Percentiles rank a stretch among this genome's conserved stretches.
These are phyloP conservation scores for Suhomyces ambrosiae DNA, from an alignment of 1,139 yeast genomes.

Conservation along the genomic window DNA sequence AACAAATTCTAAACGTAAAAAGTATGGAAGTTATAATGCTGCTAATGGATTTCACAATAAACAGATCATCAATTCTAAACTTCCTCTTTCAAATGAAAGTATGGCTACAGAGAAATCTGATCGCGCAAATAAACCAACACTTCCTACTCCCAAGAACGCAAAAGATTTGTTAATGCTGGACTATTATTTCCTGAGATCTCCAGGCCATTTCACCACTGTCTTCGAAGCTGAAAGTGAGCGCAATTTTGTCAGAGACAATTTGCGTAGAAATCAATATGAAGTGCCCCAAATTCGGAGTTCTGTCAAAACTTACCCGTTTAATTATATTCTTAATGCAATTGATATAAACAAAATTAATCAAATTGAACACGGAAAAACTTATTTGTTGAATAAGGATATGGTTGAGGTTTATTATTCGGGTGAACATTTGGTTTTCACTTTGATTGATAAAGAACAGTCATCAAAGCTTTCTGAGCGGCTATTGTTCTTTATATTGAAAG, in stretches of 20 bases:
- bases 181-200: conserved; percentile 32
- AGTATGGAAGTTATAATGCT: neutral
- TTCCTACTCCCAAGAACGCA: neutral
- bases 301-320: conserved; percentile 13
- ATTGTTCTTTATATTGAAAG: conserved; percentile 11
- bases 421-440: conserved; percentile 27
- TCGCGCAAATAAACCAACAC: conserved; percentile 1
- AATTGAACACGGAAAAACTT: conserved; percentile 28
- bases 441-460: conserved; percentile 29
- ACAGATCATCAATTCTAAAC: too few species aligned
- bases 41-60: too few species aligned
- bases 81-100: too few species aligned
- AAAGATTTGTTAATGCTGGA: conserved; percentile 17
- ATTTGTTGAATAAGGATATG: conserved; percentile 22
- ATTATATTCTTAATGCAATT: conserved; percentile 22
- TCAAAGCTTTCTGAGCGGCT: conserved; percentile 19
- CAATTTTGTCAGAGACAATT: conserved; percentile 15
- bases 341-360: conserved; percentile 24
- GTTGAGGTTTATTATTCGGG: conserved; percentile 24
- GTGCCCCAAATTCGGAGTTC: neutral
- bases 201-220: conserved; percentile 34
- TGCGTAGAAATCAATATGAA: neutral
- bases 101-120: too few species aligned
- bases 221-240: conserved; percentile 42
- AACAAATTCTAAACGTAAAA: neutral